phyloP scores from a whole-genome alignment of 2,329 filamentous ascomycete genomes.

The Trichoderma koningiopsis region DNA sequence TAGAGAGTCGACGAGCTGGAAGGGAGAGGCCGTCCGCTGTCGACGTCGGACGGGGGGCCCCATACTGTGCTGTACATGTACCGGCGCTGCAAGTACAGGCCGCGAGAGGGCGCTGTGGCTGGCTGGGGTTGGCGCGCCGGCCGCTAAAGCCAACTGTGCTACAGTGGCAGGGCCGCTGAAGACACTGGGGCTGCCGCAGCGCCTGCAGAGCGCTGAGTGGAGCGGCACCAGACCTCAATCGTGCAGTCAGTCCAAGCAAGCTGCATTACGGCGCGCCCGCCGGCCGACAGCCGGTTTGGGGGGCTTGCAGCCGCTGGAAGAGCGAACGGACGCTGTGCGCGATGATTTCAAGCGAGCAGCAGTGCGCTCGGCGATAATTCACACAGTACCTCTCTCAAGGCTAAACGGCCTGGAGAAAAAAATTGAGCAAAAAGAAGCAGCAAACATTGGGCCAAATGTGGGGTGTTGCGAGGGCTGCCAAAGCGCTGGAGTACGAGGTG shows the following conservation, averaged over 20 bases:
- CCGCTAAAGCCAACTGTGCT: not conserved
- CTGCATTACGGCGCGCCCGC: slow-evolving; percentile 8
- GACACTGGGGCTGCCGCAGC: slow-evolving; percentile 4
- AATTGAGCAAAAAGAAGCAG: not conserved
- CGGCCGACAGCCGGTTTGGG: slow-evolving; percentile 9
- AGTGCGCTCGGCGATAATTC: not conserved
- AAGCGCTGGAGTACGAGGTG: not conserved
- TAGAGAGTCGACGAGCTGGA: not conserved
- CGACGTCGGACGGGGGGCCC: not conserved
- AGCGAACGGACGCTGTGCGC: not conserved
- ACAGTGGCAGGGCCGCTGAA: slow-evolving; percentile 16
- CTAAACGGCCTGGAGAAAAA: not conserved
- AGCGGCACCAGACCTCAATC: not conserved
- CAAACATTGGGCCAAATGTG: not conserved
- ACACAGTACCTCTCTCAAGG: not conserved
- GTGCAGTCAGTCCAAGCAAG: not conserved
- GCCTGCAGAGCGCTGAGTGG: not conserved
- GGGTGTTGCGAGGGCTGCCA: not conserved
- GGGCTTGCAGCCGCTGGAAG: not conserved
- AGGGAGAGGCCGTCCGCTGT: slow-evolving; percentile 21
- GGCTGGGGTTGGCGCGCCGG: not conserved
- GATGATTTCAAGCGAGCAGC: not conserved
- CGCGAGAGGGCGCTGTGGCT: slow-evolving; percentile 19
- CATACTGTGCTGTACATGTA: slow-evolving; percentile 16
- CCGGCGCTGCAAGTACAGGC: slow-evolving; percentile 1